Evolutionary conservation across 176 grass and related monocot genomes (phyloP).

Genomic region (Aegilops sharonensis): DNA sequence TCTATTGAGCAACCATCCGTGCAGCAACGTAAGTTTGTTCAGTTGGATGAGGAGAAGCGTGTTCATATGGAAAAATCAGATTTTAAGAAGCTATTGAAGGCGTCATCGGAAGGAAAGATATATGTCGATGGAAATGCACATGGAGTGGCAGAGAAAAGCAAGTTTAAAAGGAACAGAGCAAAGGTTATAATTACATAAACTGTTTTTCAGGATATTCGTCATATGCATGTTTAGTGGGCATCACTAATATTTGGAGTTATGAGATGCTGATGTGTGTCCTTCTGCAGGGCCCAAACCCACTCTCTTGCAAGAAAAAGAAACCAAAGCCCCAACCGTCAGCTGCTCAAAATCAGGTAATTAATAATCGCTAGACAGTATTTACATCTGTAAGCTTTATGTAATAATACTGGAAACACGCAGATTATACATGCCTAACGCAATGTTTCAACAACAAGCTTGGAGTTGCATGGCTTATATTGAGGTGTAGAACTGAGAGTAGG

Average conservation of each 20-base stretch:
- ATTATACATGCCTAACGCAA: not conserved
- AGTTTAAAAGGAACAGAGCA: conserved; percentile 44
- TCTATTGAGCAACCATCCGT: too few relatives aligned
- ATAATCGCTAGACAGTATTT: not conserved
- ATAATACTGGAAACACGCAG: not conserved
- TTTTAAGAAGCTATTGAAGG: too few relatives aligned
- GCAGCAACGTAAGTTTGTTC: too few relatives aligned
- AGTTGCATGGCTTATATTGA: not conserved
- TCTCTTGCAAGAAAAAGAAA: conserved; percentile 91
- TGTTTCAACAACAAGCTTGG: not conserved
- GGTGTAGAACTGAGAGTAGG: not conserved
- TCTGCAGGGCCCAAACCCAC: conserved; percentile 84
- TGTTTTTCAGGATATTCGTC: not conserved
- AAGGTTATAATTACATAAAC: conserved; percentile 48
- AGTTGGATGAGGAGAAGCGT: too few relatives aligned
- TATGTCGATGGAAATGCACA: too few relatives aligned
- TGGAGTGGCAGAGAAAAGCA: too few relatives aligned
- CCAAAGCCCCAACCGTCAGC: conserved; percentile 31
- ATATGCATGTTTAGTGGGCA: not conserved
- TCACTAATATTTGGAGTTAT: not conserved
- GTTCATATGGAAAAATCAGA: too few relatives aligned
- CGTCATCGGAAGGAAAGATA: too few relatives aligned
- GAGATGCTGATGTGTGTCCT: conserved; percentile 17
- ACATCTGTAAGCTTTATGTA: not conserved
- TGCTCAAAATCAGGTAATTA: conserved; percentile 35